Evolutionary conservation across 2,329 filamentous ascomycete genomes (phyloP), one percentile per base, ranked within the genome.

Genomic region (Penicillium sp.): DNA sequence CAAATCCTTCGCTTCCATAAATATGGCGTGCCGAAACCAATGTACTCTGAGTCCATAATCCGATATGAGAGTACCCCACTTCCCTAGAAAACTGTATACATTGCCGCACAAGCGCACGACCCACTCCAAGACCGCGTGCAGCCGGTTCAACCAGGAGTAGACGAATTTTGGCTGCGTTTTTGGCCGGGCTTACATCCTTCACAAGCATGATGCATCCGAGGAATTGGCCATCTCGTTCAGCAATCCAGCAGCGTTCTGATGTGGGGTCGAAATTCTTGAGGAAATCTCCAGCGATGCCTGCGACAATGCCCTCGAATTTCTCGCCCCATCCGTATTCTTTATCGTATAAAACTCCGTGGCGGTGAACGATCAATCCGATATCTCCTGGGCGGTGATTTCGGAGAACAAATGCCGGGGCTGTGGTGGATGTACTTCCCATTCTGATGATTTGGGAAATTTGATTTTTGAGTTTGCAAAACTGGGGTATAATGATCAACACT

Each of bases 131-230:
- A 1, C 65, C 65, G 10, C 66, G 59, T 0, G 65, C 63, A 31
- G 53, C 55, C 5, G 66, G 66, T 46, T 70, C 67, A 16, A 70
- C 66, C 4, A 68, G 53, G 1, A 69, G 44, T 8, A 70, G 50
- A n/a, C 67, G 64, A 22, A 68, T 61, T 27, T 65, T 68, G 8
- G 67, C 67, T 0, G 58, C 58, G 48, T 63, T 55, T 13, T 45
- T 14, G 16, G 52, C 31, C 10, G 59, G 45, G 0, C 53, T 50
- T 24, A 45, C 41, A 31, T 68, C 66, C 22, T 63, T 63, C 21
- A 68, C 60, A 5, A 69, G 53, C 66, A 69, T 68, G 3, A 69
- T 55, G 29, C 58, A 61, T 37, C 67, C 67, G n/a, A 68, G 57
- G 14, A 59, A 58, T 11, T 58, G 31, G 31, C 56, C 57, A 8